These are phyloP conservation scores for Cardamine occulta DNA, from an alignment of 345 rosid species.

Conservation along the genomic window DNA sequence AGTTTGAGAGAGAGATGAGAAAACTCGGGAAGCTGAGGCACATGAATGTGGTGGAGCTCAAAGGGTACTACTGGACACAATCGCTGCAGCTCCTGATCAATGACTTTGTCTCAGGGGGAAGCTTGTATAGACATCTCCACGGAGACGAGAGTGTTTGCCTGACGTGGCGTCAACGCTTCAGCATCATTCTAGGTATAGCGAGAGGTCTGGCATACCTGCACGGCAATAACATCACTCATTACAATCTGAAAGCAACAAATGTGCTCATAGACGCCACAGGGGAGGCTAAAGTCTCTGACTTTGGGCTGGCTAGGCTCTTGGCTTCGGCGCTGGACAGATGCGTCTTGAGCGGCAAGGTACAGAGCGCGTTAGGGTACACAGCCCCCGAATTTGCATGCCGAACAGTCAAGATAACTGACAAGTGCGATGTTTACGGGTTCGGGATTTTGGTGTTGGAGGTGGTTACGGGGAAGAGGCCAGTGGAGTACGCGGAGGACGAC, in stretches of 20 bases:
- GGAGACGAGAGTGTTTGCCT: constrained; percentile 53
- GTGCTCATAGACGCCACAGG: constrained; percentile 78
- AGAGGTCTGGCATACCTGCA: constrained; percentile 88
- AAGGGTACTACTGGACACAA: constrained; percentile 96
- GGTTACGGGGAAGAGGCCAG: constrained; percentile 88
- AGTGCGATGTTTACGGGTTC: constrained; percentile 91
- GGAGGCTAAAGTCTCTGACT: constrained; percentile 87
- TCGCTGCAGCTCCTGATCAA: constrained; percentile 85
- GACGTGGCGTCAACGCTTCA: constrained; percentile 86
- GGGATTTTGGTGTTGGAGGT: constrained; percentile 85
- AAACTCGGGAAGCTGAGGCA: constrained; percentile 77
- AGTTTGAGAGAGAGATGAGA: constrained; percentile 84
- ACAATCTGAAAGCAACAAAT: constrained; percentile 92
- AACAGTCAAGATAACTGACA: constrained; percentile 92
- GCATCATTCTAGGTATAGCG: constrained; percentile 82
- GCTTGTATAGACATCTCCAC: constrained; percentile 80
- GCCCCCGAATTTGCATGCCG: constrained; percentile 98
- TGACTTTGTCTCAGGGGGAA: constrained; percentile 74
- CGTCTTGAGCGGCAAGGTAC: constrained; percentile 92
- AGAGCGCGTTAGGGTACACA: constrained; percentile 96
- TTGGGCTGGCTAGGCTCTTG: constrained; percentile 79
- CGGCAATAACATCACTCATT: constrained; percentile 70
- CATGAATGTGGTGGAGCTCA: constrained; percentile 71
- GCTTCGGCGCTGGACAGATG: constrained; percentile 77
- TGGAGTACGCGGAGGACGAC: constrained; percentile 95